phyloP scores from a whole-genome alignment of 2,329 filamentous ascomycete genomes.

The Diaporthe australafricana region DNA sequence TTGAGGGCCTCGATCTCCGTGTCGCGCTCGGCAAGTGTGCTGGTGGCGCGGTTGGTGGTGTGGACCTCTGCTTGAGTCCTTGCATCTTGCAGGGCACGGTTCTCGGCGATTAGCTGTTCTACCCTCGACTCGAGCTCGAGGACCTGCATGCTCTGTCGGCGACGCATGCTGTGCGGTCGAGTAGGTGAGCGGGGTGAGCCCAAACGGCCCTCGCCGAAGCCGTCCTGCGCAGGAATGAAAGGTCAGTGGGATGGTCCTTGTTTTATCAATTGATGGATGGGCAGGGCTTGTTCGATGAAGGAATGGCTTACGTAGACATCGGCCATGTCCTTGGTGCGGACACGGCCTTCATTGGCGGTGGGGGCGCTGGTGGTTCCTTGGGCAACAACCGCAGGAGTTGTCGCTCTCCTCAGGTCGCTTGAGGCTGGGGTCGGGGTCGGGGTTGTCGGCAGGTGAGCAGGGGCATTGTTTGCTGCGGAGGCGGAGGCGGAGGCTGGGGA shows the following conservation, averaged over 20 bases:
- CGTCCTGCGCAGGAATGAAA: conserved; percentile 73
- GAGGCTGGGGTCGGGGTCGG: conserved; percentile 36
- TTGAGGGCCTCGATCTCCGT: conserved; percentile 86
- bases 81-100: conserved; percentile 80
- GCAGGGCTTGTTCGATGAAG: conserved; percentile 38
- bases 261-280: neutral
- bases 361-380: conserved; percentile 63
- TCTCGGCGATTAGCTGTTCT: conserved; percentile 87
- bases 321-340: conserved; percentile 86
- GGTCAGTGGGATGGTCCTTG: conserved; percentile 34
- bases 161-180: conserved; percentile 93
- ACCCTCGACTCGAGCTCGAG: conserved; percentile 90
- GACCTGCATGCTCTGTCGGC: conserved; percentile 96
- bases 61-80: conserved; percentile 76
- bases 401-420: conserved; percentile 34
- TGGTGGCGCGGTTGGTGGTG: conserved; percentile 73
- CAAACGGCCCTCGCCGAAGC: conserved; percentile 88
- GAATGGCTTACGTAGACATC: conserved; percentile 87
- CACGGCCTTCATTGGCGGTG: conserved; percentile 88
- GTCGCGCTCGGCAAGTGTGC: conserved; percentile 83
- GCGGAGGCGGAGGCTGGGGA: conserved; percentile 36
- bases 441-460: conserved; percentile 32
- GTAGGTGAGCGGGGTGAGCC: conserved; percentile 92
- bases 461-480: conserved; percentile 35
- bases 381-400: conserved; percentile 33